Evolutionary conservation across 148 eudicot species (phyloP), one percentile per base, ranked within the genome.

Genomic region (Selenicereus undatus): DNA sequence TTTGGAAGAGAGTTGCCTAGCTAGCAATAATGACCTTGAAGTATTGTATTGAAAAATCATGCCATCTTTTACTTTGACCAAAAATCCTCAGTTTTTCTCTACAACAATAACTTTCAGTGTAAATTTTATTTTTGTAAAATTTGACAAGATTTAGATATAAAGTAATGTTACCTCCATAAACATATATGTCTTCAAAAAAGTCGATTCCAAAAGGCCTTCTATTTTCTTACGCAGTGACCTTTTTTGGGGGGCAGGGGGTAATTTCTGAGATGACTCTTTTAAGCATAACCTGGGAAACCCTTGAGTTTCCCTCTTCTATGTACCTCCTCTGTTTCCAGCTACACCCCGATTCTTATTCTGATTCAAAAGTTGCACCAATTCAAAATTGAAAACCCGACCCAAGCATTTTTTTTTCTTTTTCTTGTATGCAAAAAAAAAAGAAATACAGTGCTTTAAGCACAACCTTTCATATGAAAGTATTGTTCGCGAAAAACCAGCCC

Each of bases 1-100:
- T 54, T 18, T 54, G 60, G 18, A 54, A 54, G 16, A 54, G 16
- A 54, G 17, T 54, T 54, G 60, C 9, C 50, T 4, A 45, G 10
- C 60, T 16, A 54, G 12, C 66, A 60, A 60, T 29, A 64, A 54
- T 18, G 7, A 30, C 54, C 35, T 76, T 76, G 17, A n/a, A n/a
- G n/a, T n/a, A n/a, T 9, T 32, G 27, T 17, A 8, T 14, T 64
- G 1, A 64, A n/a, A 76, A 20, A 51, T 27, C 62, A 75, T 51
- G 11, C 64, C 81, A 73, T 45, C 36, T 71, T 24, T 32, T 60
- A 50, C 78, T 66, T 74, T 74, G 79, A 83, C 58, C 62, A 65
- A n/a, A 30, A 69, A 42, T n/a, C n/a, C n/a, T n/a, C n/a, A n/a
- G 32, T 32, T 32, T 32, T 32, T 2, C 2, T 32, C 2, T 32